Percentiles rank a stretch among this genome's conserved stretches.
Evolutionary conservation across 495 filamentous ascomycete genomes (phyloP).

Genomic region (Peziza echinospora): DNA sequence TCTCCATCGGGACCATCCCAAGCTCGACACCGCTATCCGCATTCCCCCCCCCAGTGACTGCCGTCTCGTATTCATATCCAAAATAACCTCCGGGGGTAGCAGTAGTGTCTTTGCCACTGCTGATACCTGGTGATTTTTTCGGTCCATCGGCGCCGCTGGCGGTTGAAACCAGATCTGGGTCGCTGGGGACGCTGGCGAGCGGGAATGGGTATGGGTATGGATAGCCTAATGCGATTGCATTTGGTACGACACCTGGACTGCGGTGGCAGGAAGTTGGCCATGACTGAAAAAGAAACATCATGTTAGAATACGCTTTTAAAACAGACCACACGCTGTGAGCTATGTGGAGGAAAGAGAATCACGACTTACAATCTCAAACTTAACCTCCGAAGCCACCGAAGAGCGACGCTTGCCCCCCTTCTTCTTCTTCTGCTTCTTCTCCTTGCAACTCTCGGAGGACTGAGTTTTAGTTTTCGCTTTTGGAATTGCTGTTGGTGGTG

Average conservation of each 20-base stretch:
- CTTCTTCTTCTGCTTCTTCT: neutral
- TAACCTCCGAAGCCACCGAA: neutral
- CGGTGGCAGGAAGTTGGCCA: constrained; percentile 17
- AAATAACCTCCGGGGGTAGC: neutral
- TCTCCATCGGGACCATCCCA: neutral
- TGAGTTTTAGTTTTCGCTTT: too few relatives aligned
- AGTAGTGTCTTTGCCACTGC: neutral
- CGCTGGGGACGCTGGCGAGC: neutral
- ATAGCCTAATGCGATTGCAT: constrained; percentile 13
- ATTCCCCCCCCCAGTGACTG: neutral
- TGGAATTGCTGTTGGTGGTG: too few relatives aligned
- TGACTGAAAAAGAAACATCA: constrained; percentile 11
- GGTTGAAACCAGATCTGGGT: neutral
- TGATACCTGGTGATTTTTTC: neutral
- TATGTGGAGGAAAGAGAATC: too few relatives aligned
- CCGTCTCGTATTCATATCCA: neutral
- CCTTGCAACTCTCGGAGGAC: too few relatives aligned
- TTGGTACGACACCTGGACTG: constrained; percentile 11
- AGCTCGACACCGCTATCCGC: neutral
- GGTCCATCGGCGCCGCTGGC: neutral
- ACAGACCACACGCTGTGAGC: too few relatives aligned
- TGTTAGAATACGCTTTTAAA: too few relatives aligned
- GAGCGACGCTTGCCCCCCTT: neutral
- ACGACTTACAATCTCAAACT: constrained; percentile 1
- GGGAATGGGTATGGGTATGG: constrained; percentile 12